Evolutionary conservation across 164 flowering plant species (phyloP).

Genomic region (Cinnamomum micranthum): DNA sequence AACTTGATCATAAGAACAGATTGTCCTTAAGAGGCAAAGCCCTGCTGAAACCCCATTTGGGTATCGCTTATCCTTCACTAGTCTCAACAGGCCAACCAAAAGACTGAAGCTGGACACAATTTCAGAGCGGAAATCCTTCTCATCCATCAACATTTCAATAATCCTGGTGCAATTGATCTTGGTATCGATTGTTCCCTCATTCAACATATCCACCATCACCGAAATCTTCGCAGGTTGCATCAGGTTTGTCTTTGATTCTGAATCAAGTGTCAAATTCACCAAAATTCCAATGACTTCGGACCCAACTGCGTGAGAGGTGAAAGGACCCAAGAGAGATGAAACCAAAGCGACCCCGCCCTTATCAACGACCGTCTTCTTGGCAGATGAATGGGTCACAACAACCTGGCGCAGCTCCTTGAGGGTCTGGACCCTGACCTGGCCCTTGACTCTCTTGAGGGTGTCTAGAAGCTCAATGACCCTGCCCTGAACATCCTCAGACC

Average conservation of each 20-base stretch:
- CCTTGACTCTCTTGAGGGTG: conserved; percentile 72
- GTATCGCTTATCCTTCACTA: conserved; percentile 67
- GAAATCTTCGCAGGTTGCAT: conserved; percentile 82
- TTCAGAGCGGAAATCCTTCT: conserved; percentile 51
- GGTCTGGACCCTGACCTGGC: conserved; percentile 71
- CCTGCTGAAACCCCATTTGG: conserved; percentile 60
- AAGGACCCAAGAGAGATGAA: conserved; percentile 68
- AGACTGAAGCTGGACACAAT: conserved; percentile 68
- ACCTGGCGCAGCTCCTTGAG: conserved; percentile 66
- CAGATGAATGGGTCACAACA: conserved; percentile 50
- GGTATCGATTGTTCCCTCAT: conserved; percentile 80
- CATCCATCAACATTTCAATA: conserved; percentile 63
- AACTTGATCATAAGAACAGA: conserved; percentile 50
- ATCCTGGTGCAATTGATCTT: conserved; percentile 69
- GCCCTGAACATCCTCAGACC: conserved; percentile 78
- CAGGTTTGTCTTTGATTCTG: conserved; percentile 50
- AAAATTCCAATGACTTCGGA: conserved; percentile 73
- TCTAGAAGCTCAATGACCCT: conserved; percentile 65
- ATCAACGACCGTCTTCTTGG: conserved; percentile 57
- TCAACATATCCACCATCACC: conserved; percentile 72
- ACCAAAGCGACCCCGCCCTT: conserved; percentile 61
- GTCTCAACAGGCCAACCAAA: conserved; percentile 76
- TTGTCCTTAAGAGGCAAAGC: conserved; percentile 51
- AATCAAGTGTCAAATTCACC: conserved; percentile 65
- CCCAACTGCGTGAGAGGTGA: conserved; percentile 87